Base-by-base conservation (phyloP, 1,284 basidiomycete genomes). In the Moniliophthora roreri region DNA sequence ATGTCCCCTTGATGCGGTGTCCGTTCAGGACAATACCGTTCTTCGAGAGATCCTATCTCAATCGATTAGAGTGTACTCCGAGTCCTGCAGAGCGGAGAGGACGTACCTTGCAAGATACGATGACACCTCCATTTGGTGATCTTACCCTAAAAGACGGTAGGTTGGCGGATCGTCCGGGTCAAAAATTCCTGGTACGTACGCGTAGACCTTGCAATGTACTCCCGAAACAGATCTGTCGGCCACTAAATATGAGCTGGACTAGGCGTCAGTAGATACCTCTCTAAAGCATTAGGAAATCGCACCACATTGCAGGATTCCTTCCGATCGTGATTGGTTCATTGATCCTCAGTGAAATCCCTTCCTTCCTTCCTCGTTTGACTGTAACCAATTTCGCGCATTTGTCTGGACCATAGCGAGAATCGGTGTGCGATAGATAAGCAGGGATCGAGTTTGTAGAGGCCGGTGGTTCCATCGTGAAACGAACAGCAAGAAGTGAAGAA, bases 131-230 rank as follows among this genome's bases (percentile, higher is more conserved):
- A 3, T 78, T 78, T 36, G 82, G 82, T n/a, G 87, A 85, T 44
- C 75, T 77, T 49, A 91, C 81, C 9, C 88, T 85, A 53, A 23
- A 59, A 45, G 34, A 16, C 26, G 23, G 18, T 61, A 20, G 20
- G 26, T n/a, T 10, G 9, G 32, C 40, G 16, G 4, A 16, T 41
- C 2, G 53, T n/a, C n/a, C 3, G 16, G 35, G 23, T 23, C 46
- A 6, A 37, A 36, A 53, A 40, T 32, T 21, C 49, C 23, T 48
- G n/a, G 52, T 61, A 69, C 73, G 59, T 57, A 87, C 87, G 84
- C 89, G 76, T 89, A 86, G 75, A 91, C 66, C 65, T 87, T 88
- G 76, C 87, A 91, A 62, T 91, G 88, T 16, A 87, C 58, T 41
- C 76, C 55, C 15, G 62, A 63, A 16, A 63, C 62, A 39, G 51